Conservation (phyloP, 345 rosid genomes). For the Cardamine resedifolia region DNA sequence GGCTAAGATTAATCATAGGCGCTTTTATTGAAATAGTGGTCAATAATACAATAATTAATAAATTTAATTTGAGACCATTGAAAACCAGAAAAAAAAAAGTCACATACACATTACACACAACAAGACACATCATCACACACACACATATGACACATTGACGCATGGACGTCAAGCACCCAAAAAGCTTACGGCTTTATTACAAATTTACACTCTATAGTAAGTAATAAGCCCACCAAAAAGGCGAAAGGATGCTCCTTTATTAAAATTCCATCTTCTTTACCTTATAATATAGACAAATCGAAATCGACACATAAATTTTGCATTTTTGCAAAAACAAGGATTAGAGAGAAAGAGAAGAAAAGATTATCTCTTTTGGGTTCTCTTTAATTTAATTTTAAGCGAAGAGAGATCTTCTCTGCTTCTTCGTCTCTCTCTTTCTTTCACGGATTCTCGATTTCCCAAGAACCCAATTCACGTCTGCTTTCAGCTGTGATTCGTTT, state of each 20-base stretch:
- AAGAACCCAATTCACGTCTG: conserved; percentile 37
- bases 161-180: conserved; percentile 25
- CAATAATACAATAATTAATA: neutral
- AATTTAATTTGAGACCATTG: neutral
- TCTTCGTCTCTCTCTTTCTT: conserved; percentile 29
- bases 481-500: conserved; percentile 27
- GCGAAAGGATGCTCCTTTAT: neutral
- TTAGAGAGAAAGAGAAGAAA: conserved; percentile 33
- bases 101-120: neutral
- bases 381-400: neutral
- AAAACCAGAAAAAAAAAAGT: neutral
- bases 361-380: conserved; percentile 10
- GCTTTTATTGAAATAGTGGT: conserved; percentile 13
- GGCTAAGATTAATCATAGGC: conserved; percentile 9
- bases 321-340: conserved; percentile 8
- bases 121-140: neutral
- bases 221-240: neutral
- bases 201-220: too few relatives aligned
- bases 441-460: conserved; percentile 18
- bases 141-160: conserved; percentile 21
- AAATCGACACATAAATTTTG: conserved; percentile 22
- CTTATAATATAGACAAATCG: too few relatives aligned
- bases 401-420: conserved; percentile 28
- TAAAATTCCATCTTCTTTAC: too few relatives aligned
- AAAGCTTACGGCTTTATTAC: conserved; percentile 22